Evolutionary conservation across 2,329 filamentous ascomycete species (phyloP), one percentile per base, ranked within the genome.

Genomic region (Corniculantispora saksenae): DNA sequence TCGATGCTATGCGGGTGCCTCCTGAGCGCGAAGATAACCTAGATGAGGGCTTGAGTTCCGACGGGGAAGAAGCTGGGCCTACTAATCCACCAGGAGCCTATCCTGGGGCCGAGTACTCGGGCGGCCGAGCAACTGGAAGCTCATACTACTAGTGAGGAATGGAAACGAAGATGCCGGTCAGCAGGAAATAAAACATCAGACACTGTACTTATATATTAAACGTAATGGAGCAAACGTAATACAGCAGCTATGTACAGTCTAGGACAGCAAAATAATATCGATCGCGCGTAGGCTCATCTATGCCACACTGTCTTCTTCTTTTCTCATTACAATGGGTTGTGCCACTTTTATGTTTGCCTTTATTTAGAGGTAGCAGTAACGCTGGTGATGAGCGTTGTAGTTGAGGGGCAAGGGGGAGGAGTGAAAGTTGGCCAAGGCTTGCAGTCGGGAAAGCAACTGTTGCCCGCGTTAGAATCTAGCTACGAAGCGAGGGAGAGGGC

Each of bases 1-100:
- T 98, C 13, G 86, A 89, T 59, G 79, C 80, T 2, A 88, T 89
- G 85, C 81, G 85, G 5, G 73, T 73, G 4, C 72, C 73, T 0
- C 78, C 78, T 15, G 74, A 77, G 7, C 70, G 70, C 17, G 72
- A 73, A 4, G 79, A 80, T 61, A 69, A 74, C 12, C 70, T 74
- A 21, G 73, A 68, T 5, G 71, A 75, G 32, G 75, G 76, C 21
- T 58, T 72, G 63, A 80, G 78, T 68, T 80, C 78, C 15, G 79
- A 79, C 40, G 77, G 79, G 15, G 78, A 80, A 21, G 67, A 71
- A 21, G 70, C 71, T 56, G 73, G 72, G 0, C 72, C 72, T 0
- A 69, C 72, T 0, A 72, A 70, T 3, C 79, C 80, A 7, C 78
- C 80, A 17, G 84, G 85, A 3, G 81, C 82, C 0, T 87, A 84